These are phyloP conservation scores for Biscutella laevigata DNA, from an alignment of 441 rosid genomes.

Conservation along the genomic window DNA sequence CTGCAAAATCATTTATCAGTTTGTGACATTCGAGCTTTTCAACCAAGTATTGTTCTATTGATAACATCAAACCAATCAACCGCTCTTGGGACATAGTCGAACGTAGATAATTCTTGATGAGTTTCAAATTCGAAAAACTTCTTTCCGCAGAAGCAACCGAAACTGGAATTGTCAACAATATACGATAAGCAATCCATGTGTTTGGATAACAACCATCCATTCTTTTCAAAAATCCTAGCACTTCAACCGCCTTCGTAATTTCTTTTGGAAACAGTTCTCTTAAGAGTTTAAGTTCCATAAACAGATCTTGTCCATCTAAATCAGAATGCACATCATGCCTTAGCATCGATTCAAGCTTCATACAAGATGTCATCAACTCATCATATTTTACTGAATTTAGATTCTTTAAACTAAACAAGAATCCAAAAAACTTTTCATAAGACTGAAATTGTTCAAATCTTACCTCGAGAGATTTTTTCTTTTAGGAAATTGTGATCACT, in stretches of 20 bases:
- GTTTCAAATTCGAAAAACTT: neutral
- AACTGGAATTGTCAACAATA: neutral
- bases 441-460: neutral
- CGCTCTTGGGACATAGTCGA: neutral
- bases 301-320: neutral
- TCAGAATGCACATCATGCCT: neutral
- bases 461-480: neutral
- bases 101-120: neutral
- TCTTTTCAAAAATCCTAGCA: neutral
- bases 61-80: neutral
- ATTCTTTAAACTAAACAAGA: neutral
- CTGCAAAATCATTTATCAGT: neutral
- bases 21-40: neutral
- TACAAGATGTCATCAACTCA: neutral
- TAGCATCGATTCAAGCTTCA: neutral
- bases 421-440: neutral
- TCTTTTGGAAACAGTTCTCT: neutral
- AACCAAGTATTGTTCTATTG: neutral
- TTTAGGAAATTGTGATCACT: no score
- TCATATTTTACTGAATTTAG: neutral
- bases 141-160: neutral
- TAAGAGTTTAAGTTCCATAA: neutral
- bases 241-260: neutral
- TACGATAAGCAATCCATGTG: neutral
- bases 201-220: neutral